phyloP scores from a whole-genome alignment of 106 monocot genomes.

The Dioscorea zingiberensis region DNA sequence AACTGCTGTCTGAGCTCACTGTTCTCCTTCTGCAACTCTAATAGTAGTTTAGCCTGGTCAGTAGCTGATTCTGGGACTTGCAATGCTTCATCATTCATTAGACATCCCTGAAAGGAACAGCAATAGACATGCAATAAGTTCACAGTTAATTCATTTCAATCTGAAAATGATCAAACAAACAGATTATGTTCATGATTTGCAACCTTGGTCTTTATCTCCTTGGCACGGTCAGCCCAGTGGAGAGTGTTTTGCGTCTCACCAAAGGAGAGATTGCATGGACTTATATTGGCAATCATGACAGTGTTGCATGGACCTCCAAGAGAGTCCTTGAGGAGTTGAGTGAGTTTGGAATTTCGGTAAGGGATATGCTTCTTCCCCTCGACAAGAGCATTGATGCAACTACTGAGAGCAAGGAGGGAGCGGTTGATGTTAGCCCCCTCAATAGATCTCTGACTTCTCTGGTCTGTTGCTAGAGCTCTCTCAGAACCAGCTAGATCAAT shows the following conservation, averaged over 20 bases:
- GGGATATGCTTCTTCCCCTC: conserved; percentile 99
- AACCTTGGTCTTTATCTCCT: conserved; percentile 92
- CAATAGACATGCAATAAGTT: neutral
- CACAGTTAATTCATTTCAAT: neutral
- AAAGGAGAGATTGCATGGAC: conserved; percentile 68
- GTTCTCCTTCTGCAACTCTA: conserved; percentile 85
- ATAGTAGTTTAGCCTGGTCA: conserved; percentile 62
- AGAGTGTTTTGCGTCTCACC: conserved; percentile 96
- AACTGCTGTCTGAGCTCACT: conserved; percentile 75
- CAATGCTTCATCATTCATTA: conserved; percentile 34
- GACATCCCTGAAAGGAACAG: conserved; percentile 30
- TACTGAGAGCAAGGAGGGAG: conserved; percentile 90
- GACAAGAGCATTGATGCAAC: conserved; percentile 94
- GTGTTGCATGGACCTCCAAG: conserved; percentile 87
- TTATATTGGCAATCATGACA: conserved; percentile 98
- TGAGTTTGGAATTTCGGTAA: conserved; percentile 96
- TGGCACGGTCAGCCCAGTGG: conserved; percentile 97
- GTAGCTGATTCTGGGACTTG: conserved; percentile 40
- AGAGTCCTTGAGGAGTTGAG: conserved; percentile 95
- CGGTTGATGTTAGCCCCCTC: conserved; percentile 98
- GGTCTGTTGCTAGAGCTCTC: conserved; percentile 86
- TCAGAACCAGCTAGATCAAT: conserved; percentile 97
- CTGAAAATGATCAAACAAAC: neutral
- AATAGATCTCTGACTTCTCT: conserved; percentile 67
- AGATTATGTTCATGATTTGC: neutral